phyloP scores from a whole-genome alignment of 345 rosid genomes.

The Microthlaspi erraticum region DNA sequence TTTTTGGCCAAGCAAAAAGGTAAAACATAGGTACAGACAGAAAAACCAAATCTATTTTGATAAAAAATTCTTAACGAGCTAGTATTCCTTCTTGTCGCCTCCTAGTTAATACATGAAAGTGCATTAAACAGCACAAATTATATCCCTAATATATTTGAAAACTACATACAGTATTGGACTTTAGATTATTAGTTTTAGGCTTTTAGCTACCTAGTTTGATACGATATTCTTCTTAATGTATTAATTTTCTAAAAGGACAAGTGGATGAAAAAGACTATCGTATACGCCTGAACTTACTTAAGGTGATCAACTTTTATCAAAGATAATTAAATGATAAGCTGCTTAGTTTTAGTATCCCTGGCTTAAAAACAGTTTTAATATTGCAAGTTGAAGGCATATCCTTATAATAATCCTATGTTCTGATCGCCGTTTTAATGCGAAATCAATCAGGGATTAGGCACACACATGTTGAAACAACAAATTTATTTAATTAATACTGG shows the following conservation, averaged over 20 bases:
- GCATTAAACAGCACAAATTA: neutral
- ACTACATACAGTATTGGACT: neutral
- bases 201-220: constrained; percentile 29
- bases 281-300: constrained; percentile 13
- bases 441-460: neutral
- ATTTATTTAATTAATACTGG: neutral
- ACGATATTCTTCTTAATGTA: constrained; percentile 14
- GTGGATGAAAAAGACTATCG: constrained; percentile 11
- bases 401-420: constrained; percentile 5
- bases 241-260: neutral
- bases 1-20: neutral
- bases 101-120: neutral
- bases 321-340: too few relatives aligned
- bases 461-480: neutral
- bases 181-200: neutral
- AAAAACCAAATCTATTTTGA: too few relatives aligned
- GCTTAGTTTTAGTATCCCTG: too few relatives aligned
- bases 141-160: too few relatives aligned
- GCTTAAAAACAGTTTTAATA: constrained; percentile 1
- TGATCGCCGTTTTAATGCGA: constrained; percentile 1
- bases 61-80: neutral
- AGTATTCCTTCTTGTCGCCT: constrained; percentile 2
- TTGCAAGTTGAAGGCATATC: constrained; percentile 31
- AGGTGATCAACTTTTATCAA: neutral
- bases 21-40: neutral